Evolutionary conservation across 2,329 filamentous ascomycete species (phyloP).

Genomic region (Pseudogymnoascus sp.): DNA sequence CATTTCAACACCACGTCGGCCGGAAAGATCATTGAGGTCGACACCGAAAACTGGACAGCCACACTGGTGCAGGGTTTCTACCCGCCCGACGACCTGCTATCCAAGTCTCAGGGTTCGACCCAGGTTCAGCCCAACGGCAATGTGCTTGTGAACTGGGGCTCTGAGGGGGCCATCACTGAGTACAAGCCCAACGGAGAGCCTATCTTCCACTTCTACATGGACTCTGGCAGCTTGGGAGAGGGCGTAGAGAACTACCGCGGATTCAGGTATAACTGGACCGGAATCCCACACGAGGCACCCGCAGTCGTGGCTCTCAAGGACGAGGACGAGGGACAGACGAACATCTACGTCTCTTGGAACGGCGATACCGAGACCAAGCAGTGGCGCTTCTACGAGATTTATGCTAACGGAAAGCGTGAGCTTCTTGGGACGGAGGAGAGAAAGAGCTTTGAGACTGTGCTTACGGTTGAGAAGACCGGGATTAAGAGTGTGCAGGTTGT

Average conservation of each 20-base stretch:
- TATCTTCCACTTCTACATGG: constrained; percentile 34
- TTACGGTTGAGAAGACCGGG: constrained; percentile 9
- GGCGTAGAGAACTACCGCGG: constrained; percentile 34
- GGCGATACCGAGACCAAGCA: constrained; percentile 39
- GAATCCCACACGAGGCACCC: constrained; percentile 30
- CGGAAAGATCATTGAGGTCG: constrained; percentile 21
- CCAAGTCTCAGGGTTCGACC: constrained; percentile 20
- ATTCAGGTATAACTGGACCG: constrained; percentile 34
- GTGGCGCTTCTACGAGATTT: constrained; percentile 41
- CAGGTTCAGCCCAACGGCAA: constrained; percentile 23
- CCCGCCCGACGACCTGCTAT: constrained; percentile 19
- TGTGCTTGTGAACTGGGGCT: constrained; percentile 22
- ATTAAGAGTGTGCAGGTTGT: constrained; percentile 14
- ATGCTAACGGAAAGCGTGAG: constrained; percentile 29
- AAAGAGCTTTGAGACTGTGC: constrained; percentile 37
- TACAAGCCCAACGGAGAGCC: constrained; percentile 27
- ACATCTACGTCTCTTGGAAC: constrained; percentile 47
- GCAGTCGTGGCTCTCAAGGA: constrained; percentile 30
- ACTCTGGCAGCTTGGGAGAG: constrained; percentile 25
- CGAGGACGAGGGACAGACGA: constrained; percentile 26
- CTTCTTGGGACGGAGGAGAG: constrained; percentile 34
- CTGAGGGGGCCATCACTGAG: constrained; percentile 20
- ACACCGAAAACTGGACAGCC: constrained; percentile 17
- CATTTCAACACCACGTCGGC: constrained; percentile 16
- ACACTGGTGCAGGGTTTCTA: constrained; percentile 18